Base-by-base conservation (phyloP, 345 rosid species). In the Eucalyptus sp. region DNA sequence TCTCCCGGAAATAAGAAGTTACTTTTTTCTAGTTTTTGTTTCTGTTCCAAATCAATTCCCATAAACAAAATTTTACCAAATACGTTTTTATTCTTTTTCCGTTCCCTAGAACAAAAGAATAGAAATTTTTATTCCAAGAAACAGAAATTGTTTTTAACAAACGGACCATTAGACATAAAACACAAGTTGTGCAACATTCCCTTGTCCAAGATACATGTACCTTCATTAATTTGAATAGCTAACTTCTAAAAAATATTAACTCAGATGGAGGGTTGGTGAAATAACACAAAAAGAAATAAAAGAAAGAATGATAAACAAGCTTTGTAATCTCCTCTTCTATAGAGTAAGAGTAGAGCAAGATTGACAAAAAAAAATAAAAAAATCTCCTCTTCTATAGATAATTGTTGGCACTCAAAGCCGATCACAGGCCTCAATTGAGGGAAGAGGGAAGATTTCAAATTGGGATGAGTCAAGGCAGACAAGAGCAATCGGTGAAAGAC, bases 341-440 rank as follows among this genome's bases (percentile, higher is more conserved):
- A 11, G 16, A 60, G 2, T 3, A 52, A 3, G 10, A 52, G 10
- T 52, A 52, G 1, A 52, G 4, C 7, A 18, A 1, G 2, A 52
- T 0, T 52, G 1, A 50, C 2, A 0, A 18, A 52, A 2, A 27
- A 29, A 60, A 62, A 18, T 7, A 16, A 60, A 27, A 27, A 60
- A 60, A 58, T 60, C 64, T 58, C 3, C 2, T 12, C 7, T 60
- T 60, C 68, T 27, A 27, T 27, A 27, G 4, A 62, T 13, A 62
- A 62, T 60, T 27, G 31, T 27, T 12, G 16, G 3, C 68, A 27
- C 66, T 60, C 66, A 25, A 60, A 27, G 0, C 0, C 16, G 8
- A 62, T 29, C 68, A 27, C 8, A 3, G 3, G 68, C 68, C 2
- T 27, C 68, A 27, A 62, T 29, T 10, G 8, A 62, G 68, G 33